Percentiles rank a stretch among this genome's conserved stretches.
Conservation (phyloP, 768 basidiomycete species). For the Calvatia gigantea region DNA sequence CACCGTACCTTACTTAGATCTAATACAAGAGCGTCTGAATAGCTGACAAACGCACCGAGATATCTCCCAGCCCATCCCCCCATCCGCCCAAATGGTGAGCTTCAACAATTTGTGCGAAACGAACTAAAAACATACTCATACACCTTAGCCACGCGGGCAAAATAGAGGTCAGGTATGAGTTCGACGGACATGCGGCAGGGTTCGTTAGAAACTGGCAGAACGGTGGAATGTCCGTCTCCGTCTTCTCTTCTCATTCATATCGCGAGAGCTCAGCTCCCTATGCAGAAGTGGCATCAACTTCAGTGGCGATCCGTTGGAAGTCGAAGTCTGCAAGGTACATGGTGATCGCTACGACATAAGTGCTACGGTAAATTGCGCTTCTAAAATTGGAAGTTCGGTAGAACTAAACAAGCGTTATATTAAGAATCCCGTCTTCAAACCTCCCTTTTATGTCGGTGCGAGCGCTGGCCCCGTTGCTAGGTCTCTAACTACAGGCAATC, state of each 20-base stretch:
- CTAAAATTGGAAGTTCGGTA: background rate
- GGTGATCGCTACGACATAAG: conserved; percentile 29
- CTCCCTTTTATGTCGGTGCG: conserved; percentile 37
- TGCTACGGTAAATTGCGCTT: conserved; percentile 28
- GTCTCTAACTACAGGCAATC: conserved; percentile 13
- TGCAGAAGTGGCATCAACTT: conserved; percentile 33
- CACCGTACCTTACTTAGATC: background rate
- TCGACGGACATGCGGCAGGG: conserved; percentile 27
- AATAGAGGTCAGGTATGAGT: conserved; percentile 29
- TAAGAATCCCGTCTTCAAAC: conserved; percentile 37
- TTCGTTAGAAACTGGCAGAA: conserved; percentile 27
- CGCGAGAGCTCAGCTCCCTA: background rate
- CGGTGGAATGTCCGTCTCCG: conserved; percentile 22
- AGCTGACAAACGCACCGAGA: background rate
- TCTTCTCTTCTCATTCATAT: background rate
- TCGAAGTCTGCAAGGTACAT: conserved; percentile 23
- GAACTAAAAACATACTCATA: background rate
- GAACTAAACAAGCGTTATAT: background rate
- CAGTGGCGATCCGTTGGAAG: conserved; percentile 29
- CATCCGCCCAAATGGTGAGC: conserved; percentile 14
- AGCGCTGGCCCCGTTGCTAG: conserved; percentile 12
- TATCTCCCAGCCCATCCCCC: conserved; percentile 18
- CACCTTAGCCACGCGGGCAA: conserved; percentile 29
- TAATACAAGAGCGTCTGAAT: background rate
- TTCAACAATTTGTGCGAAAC: background rate